Conservation (phyloP, 2,329 filamentous ascomycete species). For the Arthrocladium fulminans region DNA sequence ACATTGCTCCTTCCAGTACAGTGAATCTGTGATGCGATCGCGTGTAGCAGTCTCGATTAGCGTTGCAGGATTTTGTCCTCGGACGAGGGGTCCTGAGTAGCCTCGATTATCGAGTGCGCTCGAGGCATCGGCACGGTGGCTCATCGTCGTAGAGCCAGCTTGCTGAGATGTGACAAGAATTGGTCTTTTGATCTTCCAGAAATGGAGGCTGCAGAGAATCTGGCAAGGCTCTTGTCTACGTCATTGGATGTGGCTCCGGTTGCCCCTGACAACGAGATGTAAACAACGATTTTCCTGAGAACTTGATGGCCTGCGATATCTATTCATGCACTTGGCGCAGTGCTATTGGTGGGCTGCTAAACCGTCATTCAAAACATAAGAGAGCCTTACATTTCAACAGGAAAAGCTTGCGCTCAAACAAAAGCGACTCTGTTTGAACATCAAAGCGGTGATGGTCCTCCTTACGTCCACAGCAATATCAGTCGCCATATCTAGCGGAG, state of each 20-base stretch:
- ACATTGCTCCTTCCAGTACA: slow-evolving; percentile 99
- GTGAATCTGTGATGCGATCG: slow-evolving; percentile 88
- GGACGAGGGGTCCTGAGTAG: slow-evolving; percentile 64
- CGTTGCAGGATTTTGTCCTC: slow-evolving; percentile 87
- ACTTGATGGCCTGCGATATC: neutral
- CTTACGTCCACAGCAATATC: slow-evolving; percentile 38
- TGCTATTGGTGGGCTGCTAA: neutral
- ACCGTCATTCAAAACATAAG: neutral
- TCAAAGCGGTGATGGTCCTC: slow-evolving; percentile 33
- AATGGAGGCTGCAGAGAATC: no score
- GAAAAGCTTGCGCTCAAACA: slow-evolving; percentile 37
- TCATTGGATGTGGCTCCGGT: neutral
- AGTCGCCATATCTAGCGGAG: slow-evolving; percentile 33
- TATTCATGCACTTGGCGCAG: neutral
- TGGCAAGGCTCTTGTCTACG: neutral
- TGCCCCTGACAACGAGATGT: slow-evolving; percentile 1
- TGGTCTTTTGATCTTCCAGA: neutral
- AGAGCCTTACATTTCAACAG: neutral
- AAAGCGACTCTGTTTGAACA: slow-evolving; percentile 4
- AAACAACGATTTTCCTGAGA: neutral
- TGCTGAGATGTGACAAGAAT: neutral
- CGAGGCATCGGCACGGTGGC: slow-evolving; percentile 68
- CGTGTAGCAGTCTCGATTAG: slow-evolving; percentile 93
- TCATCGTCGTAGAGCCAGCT: slow-evolving; percentile 31
- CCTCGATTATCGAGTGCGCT: slow-evolving; percentile 82